phyloP scores from a whole-genome alignment of 768 basidiomycete genomes.

The Tulasnella sp. region DNA sequence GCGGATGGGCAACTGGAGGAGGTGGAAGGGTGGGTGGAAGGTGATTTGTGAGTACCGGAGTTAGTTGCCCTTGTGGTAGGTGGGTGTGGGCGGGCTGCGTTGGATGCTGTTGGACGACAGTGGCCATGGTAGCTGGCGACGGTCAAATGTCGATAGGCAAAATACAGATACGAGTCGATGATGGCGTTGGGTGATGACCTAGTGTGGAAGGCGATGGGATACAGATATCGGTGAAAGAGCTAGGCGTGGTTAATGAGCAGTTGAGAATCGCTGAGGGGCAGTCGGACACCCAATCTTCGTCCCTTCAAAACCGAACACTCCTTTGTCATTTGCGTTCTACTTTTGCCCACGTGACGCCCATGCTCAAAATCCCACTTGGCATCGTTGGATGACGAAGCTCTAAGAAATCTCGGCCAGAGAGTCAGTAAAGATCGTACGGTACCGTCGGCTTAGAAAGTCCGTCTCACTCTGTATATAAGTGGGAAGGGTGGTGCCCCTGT shows the following conservation, averaged over 20 bases:
- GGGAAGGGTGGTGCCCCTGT: not conserved
- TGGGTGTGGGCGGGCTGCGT: conserved; percentile 18
- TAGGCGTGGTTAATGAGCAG: conserved; percentile 12
- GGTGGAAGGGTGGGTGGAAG: conserved; percentile 21
- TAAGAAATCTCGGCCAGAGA: not conserved
- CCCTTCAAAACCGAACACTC: conserved; percentile 11
- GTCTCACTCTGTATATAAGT: not conserved
- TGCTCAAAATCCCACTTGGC: not conserved
- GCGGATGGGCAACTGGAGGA: conserved; percentile 2
- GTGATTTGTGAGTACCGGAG: conserved; percentile 7
- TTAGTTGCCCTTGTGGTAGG: conserved; percentile 1
- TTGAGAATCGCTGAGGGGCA: conserved; percentile 17
- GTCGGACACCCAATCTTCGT: conserved; percentile 21
- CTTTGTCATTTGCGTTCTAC: not conserved
- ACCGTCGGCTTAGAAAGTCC: not conserved
- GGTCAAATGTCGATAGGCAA: not conserved
- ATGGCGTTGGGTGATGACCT: not conserved
- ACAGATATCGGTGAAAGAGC: not conserved
- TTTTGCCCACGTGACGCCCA: not conserved
- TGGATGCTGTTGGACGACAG: conserved; percentile 27
- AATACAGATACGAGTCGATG: not conserved
- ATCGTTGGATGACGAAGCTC: not conserved
- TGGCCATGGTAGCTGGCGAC: conserved; percentile 19
- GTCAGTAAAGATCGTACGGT: not conserved
- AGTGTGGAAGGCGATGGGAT: not conserved